A percentile compares a stretch with the other conserved stretches of the same genome.
These are phyloP conservation scores for Nicotiana sylvestris DNA, from an alignment of 257 asterid species.

Conservation along the genomic window DNA sequence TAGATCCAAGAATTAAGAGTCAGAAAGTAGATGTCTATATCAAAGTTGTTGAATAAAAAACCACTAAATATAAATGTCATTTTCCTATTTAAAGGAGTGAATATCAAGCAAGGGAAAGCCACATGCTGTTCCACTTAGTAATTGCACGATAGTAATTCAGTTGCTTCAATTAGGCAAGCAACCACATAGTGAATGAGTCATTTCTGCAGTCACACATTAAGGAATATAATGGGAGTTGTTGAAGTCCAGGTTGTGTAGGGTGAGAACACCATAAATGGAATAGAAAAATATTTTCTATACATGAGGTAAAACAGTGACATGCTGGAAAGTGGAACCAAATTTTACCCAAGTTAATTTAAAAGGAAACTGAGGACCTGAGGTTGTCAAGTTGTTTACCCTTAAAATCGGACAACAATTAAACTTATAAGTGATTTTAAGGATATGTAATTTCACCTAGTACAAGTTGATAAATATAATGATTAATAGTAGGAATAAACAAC, in stretches of 20 bases:
- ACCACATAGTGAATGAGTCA: not conserved
- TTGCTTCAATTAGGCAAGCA: conserved; percentile 2
- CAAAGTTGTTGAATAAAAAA: not conserved
- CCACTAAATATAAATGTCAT: conserved; percentile 4
- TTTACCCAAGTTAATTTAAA: not conserved
- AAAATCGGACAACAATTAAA: too few species aligned
- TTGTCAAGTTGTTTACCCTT: too few species aligned
- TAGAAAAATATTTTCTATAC: not conserved
- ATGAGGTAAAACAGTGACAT: not conserved
- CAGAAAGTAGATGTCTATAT: not conserved
- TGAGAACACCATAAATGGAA: not conserved
- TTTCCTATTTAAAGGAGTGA: conserved; percentile 10
- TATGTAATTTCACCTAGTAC: too few species aligned
- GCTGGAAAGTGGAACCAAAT: not conserved
- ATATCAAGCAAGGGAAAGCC: not conserved
- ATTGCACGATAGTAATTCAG: not conserved
- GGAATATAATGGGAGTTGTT: not conserved
- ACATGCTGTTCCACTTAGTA: not conserved
- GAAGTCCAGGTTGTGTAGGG: not conserved
- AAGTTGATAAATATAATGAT: too few species aligned
- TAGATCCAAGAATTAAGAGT: not conserved
- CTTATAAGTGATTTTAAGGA: too few species aligned
- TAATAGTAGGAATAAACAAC: too few species aligned
- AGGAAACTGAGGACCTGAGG: too few species aligned
- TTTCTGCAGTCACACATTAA: not conserved